A percentile compares a stretch with the other conserved stretches of the same genome.
phyloP scores from a whole-genome alignment of 495 filamentous ascomycete species.

The Evernia prunastri region DNA sequence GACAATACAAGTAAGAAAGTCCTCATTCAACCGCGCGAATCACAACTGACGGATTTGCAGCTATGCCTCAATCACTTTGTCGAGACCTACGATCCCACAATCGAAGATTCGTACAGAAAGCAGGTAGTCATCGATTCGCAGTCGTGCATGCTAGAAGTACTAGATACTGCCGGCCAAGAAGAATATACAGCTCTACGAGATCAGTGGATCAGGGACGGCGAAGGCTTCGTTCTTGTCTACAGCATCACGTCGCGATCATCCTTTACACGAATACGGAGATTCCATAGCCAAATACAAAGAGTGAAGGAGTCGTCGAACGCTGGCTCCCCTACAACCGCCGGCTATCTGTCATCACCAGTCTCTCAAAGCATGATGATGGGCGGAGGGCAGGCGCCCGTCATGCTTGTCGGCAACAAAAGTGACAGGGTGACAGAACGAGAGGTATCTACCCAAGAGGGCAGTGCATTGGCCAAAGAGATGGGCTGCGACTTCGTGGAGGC shows the following conservation, averaged over 20 bases:
- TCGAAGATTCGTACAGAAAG: slow-evolving; percentile 96
- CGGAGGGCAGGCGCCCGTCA: slow-evolving; percentile 74
- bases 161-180: slow-evolving; percentile 98
- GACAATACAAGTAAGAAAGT: slow-evolving; percentile 79
- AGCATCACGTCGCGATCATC: slow-evolving; percentile 94
- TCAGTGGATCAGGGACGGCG: slow-evolving; percentile 97
- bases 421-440: slow-evolving; percentile 92
- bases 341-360: slow-evolving; percentile 61
- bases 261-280: slow-evolving; percentile 88
- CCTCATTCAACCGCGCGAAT: slow-evolving; percentile 15
- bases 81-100: slow-evolving; percentile 92
- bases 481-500: slow-evolving; percentile 98
- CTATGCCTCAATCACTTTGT: slow-evolving; percentile 74
- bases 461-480: slow-evolving; percentile 81
- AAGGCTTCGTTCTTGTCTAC: slow-evolving; percentile 96
- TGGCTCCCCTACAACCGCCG: slow-evolving; percentile 51
- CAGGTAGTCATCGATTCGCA: slow-evolving; percentile 96
- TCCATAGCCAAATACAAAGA: slow-evolving; percentile 93
- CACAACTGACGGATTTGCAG: slow-evolving; percentile 35
- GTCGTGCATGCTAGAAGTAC: slow-evolving; percentile 96
- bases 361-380: slow-evolving; percentile 51
- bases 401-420: slow-evolving; percentile 98
- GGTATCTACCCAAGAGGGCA: slow-evolving; percentile 93
- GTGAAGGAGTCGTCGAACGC: slow-evolving; percentile 90
- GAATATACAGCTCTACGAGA: slow-evolving; percentile 96